These are phyloP conservation scores for Rosa rugosa DNA, from an alignment of 306 rosid genomes.

Conservation along the genomic window DNA sequence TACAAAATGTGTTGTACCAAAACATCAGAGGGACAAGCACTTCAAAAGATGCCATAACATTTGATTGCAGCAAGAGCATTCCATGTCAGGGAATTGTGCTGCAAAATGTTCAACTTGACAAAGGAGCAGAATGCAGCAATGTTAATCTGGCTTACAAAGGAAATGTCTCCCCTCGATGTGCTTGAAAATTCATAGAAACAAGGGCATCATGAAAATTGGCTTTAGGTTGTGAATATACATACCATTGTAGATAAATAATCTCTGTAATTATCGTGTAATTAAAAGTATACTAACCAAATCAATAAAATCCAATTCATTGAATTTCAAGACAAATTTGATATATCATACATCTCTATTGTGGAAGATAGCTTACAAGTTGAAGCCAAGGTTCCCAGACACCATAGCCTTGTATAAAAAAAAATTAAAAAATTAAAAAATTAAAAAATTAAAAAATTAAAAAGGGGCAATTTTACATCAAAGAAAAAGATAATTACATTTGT, in stretches of 20 bases:
- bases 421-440: not conserved
- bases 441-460: not conserved
- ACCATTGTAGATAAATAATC: not conserved
- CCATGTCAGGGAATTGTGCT: slow-evolving; percentile 52
- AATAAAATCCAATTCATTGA: not conserved
- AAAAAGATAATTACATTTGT: not conserved
- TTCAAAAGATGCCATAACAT: slow-evolving; percentile 44
- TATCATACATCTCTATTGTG: not conserved
- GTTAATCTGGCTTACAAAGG: slow-evolving; percentile 18
- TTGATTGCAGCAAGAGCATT: slow-evolving; percentile 48
- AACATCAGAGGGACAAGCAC: slow-evolving; percentile 61
- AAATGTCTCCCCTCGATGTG: slow-evolving; percentile 17
- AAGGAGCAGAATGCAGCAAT: slow-evolving; percentile 15
- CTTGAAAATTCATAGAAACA: not conserved
- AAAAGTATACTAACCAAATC: not conserved
- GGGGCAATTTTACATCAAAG: not conserved
- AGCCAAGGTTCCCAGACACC: not conserved
- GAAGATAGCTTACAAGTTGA: not conserved
- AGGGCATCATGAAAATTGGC: not conserved
- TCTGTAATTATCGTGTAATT: not conserved
- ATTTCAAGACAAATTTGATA: not conserved
- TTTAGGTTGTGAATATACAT: not conserved
- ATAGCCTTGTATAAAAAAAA: not conserved
- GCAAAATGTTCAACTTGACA: slow-evolving; percentile 42
- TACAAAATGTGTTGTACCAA: slow-evolving; percentile 52